Conservation (phyloP, 805 yeast species). For the Candida jianshihensis region DNA sequence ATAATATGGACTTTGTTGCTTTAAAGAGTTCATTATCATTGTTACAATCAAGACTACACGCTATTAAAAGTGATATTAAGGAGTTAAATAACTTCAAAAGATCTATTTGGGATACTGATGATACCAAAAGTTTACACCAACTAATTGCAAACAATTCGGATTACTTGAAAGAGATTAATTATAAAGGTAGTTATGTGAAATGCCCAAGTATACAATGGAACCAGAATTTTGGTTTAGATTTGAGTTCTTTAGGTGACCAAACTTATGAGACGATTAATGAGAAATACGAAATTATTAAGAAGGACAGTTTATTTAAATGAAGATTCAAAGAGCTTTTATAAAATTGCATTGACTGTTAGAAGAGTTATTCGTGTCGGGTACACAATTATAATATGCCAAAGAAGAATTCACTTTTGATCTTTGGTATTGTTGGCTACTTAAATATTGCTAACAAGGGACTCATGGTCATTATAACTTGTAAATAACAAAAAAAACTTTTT, state of each 20-base stretch:
- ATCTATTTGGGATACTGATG: conserved; percentile 10
- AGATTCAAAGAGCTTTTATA: too few relatives aligned
- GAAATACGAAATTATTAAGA: conserved; percentile 20
- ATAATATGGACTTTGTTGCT: conserved; percentile 18
- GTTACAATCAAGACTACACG: conserved; percentile 11
- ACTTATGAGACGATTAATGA: conserved; percentile 33
- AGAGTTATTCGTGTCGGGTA: too few relatives aligned
- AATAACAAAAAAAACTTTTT: too few relatives aligned
- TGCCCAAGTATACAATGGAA: conserved; percentile 22
- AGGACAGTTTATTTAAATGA: conserved; percentile 17
- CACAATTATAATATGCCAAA: too few relatives aligned
- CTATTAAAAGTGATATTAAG: conserved; percentile 15
- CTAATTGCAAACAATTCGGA: conserved; percentile 10
- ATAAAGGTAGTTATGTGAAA: conserved; percentile 18
- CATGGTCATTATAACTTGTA: too few relatives aligned
- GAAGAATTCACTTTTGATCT: too few relatives aligned
- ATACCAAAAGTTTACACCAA: conserved; percentile 11
- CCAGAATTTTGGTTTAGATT: conserved; percentile 16
- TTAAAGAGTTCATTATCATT: conserved; percentile 18
- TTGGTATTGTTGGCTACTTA: too few relatives aligned
- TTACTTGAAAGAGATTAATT: conserved; percentile 21
- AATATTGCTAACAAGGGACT: too few relatives aligned
- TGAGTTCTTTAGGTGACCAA: conserved; percentile 39
- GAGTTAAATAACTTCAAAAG: conserved; percentile 17
- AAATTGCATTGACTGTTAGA: too few relatives aligned